Percentiles rank a stretch among this genome's conserved stretches.
Evolutionary conservation across 139 green algal species (phyloP).

Genomic region (Mesotaenium endlicherianum): DNA sequence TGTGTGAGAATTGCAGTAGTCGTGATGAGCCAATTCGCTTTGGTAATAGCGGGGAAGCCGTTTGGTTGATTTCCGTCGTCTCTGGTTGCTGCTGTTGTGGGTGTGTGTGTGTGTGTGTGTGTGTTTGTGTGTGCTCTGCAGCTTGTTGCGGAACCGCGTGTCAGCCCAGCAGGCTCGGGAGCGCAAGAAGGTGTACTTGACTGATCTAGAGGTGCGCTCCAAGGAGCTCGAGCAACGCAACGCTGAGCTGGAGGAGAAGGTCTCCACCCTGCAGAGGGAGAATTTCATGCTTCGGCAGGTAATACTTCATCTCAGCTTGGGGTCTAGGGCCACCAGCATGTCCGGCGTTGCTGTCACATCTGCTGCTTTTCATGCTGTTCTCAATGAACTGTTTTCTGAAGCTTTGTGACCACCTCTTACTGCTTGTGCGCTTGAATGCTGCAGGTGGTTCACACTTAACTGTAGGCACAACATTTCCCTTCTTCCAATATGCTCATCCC

Average conservation of each 20-base stretch:
- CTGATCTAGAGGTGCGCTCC: slow-evolving; percentile 59
- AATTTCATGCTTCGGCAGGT: slow-evolving; percentile 56
- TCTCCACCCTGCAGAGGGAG: slow-evolving; percentile 47
- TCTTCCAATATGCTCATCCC: too few relatives aligned
- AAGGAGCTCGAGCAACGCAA: slow-evolving; percentile 47
- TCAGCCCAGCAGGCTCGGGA: slow-evolving; percentile 82
- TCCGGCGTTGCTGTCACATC: too few relatives aligned
- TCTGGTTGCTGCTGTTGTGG: neutral
- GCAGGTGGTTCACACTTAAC: too few relatives aligned
- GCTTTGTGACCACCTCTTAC: too few relatives aligned
- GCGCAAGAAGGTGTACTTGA: slow-evolving; percentile 79
- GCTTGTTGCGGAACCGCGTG: slow-evolving; percentile 79
- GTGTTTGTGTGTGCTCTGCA: neutral
- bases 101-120: neutral
- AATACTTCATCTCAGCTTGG: neutral
- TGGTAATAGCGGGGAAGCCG: neutral
- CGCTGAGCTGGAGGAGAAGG: slow-evolving; percentile 43
- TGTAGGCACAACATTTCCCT: too few relatives aligned
- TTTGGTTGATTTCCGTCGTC: neutral
- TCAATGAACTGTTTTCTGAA: too few relatives aligned
- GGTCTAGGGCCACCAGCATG: too few relatives aligned
- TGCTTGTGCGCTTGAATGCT: too few relatives aligned
- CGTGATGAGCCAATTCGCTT: neutral
- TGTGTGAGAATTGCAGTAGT: too few relatives aligned
- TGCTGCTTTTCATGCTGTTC: too few relatives aligned